phyloP scores from a whole-genome alignment of 1,139 yeast species.

The Saccharomyces hybrid region DNA sequence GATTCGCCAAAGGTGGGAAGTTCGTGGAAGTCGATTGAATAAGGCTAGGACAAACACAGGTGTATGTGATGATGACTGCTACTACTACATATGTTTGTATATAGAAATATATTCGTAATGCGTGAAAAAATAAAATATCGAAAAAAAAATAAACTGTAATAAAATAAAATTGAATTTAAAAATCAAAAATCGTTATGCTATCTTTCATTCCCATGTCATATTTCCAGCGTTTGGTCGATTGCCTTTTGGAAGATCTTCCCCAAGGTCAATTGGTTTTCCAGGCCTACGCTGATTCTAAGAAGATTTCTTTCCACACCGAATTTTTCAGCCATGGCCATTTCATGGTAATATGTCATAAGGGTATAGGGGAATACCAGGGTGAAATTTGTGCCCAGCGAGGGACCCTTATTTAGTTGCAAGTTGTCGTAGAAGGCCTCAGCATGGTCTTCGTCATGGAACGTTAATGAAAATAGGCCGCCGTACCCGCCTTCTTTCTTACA shows the following conservation, averaged over 20 bases:
- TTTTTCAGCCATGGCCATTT: constrained; percentile 70
- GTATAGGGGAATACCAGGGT: constrained; percentile 91
- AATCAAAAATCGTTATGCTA: background rate
- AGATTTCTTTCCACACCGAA: constrained; percentile 82
- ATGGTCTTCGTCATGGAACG: constrained; percentile 57
- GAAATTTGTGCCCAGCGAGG: constrained; percentile 89
- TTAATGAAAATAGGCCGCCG: constrained; percentile 80
- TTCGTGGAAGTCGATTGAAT: constrained; percentile 30
- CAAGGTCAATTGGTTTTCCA: constrained; percentile 42
- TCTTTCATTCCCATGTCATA: background rate
- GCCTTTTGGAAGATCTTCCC: constrained; percentile 44
- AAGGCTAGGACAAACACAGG: background rate
- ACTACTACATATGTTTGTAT: constrained; percentile 3
- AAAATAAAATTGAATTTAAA: background rate
- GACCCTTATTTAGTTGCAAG: constrained; percentile 77
- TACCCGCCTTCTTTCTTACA: constrained; percentile 69
- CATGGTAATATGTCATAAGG: constrained; percentile 78
- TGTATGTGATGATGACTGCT: background rate
- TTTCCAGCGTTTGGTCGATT: constrained; percentile 33
- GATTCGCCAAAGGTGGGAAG: constrained; percentile 52
- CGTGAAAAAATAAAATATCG: background rate
- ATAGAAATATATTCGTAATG: constrained; percentile 1
- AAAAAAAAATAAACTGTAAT: background rate
- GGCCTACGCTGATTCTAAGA: constrained; percentile 79
- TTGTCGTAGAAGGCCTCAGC: constrained; percentile 73